phyloP scores from a whole-genome alignment of 257 asterid species.

The Scutellaria barbata region DNA sequence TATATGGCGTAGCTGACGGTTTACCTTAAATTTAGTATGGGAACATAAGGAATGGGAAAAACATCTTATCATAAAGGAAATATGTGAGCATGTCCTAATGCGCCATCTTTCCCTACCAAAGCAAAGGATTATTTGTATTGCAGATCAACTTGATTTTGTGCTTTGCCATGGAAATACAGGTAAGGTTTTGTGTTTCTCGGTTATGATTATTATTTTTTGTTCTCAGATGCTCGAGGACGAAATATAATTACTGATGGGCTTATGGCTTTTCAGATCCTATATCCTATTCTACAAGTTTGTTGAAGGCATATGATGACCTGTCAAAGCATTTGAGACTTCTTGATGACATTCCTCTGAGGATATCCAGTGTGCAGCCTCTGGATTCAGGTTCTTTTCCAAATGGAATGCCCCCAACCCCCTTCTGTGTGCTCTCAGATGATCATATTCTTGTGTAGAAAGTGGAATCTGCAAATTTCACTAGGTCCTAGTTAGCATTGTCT shows the following conservation, averaged over 20 bases:
- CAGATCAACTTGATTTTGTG: slow-evolving; percentile 93
- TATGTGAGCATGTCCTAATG: slow-evolving; percentile 70
- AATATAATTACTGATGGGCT: slow-evolving; percentile 22
- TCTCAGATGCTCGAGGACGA: slow-evolving; percentile 23
- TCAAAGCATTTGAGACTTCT: slow-evolving; percentile 85
- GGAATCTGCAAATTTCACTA: not conserved
- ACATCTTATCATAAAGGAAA: slow-evolving; percentile 83
- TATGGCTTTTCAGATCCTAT: slow-evolving; percentile 71
- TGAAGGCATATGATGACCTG: slow-evolving; percentile 80
- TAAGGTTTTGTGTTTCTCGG: slow-evolving; percentile 36
- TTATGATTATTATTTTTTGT: slow-evolving; percentile 17
- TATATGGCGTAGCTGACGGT: slow-evolving; percentile 19
- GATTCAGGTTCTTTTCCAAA: slow-evolving; percentile 68
- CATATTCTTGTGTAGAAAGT: slow-evolving; percentile 21
- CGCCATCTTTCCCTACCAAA: slow-evolving; percentile 82
- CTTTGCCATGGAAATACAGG: slow-evolving; percentile 70
- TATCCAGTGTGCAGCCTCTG: slow-evolving; percentile 93
- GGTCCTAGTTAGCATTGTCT: slow-evolving; percentile 1
- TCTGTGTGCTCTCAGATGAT: slow-evolving; percentile 2
- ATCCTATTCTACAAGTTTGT: slow-evolving; percentile 61
- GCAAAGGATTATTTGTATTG: slow-evolving; percentile 62
- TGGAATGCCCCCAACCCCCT: slow-evolving; percentile 5
- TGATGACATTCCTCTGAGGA: slow-evolving; percentile 77
- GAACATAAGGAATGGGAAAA: slow-evolving; percentile 80
- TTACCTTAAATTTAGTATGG: slow-evolving; percentile 63